phyloP scores from a whole-genome alignment of 1,284 basidiomycete genomes.

The Malassezia pachydermatis region DNA sequence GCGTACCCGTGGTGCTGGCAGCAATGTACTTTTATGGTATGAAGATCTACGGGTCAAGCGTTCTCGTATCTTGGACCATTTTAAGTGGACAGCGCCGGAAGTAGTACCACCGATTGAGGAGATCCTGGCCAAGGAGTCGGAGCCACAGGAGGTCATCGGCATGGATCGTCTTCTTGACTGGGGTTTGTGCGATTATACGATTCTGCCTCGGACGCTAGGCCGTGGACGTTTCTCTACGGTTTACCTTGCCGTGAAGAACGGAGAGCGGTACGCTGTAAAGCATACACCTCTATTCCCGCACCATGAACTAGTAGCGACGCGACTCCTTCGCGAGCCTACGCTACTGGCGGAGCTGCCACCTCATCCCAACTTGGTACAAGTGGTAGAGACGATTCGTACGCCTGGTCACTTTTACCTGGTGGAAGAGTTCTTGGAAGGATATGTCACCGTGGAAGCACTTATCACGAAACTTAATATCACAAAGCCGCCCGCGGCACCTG shows the following conservation, averaged over 20 bases:
- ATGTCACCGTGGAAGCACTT: conserved; percentile 48
- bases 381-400: conserved; percentile 54
- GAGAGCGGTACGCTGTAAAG: conserved; percentile 52
- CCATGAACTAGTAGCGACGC: conserved; percentile 54
- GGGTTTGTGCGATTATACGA: conserved; percentile 46
- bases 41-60: conserved; percentile 8
- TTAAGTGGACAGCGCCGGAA: conserved; percentile 4
- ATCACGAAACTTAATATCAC: conserved; percentile 5
- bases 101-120: conserved; percentile 8
- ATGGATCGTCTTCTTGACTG: conserved; percentile 41
- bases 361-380: conserved; percentile 54
- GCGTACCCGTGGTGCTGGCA: conserved; percentile 38
- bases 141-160: conserved; percentile 27
- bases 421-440: conserved; percentile 52
- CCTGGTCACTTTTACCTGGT: conserved; percentile 56
- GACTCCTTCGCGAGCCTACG: conserved; percentile 54
- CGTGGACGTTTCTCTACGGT: conserved; percentile 47
- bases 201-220: conserved; percentile 44
- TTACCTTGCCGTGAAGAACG: conserved; percentile 43
- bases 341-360: conserved; percentile 54
- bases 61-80: not conserved
- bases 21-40: conserved; percentile 31
- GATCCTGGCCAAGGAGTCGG: conserved; percentile 4
- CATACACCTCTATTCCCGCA: conserved; percentile 56
- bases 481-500: conserved; percentile 18